phyloP scores from a whole-genome alignment of 768 basidiomycete species.

The Pisolithus sp. region DNA sequence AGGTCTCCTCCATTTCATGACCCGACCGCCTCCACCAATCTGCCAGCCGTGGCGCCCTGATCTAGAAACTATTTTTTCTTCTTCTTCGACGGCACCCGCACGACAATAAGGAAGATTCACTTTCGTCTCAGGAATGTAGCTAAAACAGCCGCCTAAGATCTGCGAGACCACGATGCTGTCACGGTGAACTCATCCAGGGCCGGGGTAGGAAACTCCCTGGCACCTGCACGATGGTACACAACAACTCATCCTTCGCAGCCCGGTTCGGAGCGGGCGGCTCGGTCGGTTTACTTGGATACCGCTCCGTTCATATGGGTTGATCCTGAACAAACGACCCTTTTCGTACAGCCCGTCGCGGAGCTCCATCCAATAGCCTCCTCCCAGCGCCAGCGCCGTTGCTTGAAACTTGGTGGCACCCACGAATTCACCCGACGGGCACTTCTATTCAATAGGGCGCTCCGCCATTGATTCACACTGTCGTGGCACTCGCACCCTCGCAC shows the following conservation, averaged over 20 bases:
- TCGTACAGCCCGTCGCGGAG: neutral
- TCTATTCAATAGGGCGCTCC: neutral
- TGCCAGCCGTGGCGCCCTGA: neutral
- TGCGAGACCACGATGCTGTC: neutral
- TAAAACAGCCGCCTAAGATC: neutral
- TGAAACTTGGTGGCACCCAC: neutral
- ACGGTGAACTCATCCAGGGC: neutral
- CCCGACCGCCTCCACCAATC: neutral
- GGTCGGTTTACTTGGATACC: neutral
- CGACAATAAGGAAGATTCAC: slow-evolving; percentile 13
- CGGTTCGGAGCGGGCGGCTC: neutral
- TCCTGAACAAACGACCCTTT: neutral
- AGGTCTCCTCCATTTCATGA: neutral
- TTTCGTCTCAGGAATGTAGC: neutral
- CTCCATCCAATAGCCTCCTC: neutral
- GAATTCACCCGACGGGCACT: neutral
- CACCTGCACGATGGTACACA: neutral
- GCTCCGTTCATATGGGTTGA: neutral
- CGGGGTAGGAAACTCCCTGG: neutral
- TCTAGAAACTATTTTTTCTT: neutral
- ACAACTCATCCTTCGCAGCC: neutral
- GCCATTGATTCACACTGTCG: neutral
- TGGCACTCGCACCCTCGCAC: neutral
- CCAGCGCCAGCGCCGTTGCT: neutral
- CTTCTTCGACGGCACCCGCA: neutral